Evolutionary conservation across 2,329 filamentous ascomycete species (phyloP), one percentile per base, ranked within the genome.

Genomic region (Didymella segeticola): DNA sequence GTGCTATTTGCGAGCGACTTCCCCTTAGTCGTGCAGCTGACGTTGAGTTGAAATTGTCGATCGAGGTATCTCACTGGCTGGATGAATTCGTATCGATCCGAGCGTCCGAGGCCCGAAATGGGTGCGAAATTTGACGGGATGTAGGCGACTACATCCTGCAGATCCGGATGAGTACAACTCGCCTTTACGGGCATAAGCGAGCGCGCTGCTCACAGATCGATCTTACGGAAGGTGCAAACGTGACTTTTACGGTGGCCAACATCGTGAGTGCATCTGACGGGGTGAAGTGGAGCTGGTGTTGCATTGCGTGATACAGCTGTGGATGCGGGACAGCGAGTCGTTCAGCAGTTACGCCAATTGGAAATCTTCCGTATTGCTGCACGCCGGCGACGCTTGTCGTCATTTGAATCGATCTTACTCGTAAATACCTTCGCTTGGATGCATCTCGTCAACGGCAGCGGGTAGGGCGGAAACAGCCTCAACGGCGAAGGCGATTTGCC

Each of bases 21-120:
- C 53, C 46, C 53, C 53, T 56, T 56, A 37, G 34, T 56, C 42
- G 41, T 56, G 53, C 53, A 56, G 46, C 47, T 42, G 46, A 50
- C 41, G 17, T 41, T 41, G 23, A 29, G 33, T 30, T 43, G 29
- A 14, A 41, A n/a, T n/a, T 49, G 51, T 46, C 39, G 19, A 46
- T 20, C 27, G n/a, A 39, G n/a, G 22, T 39, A 25, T 19, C 22
- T 45, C 17, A 54, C 45, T 54, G 51, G 45, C 51, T 46, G 51
- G 51, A 10, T 49, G 17, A 45, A 45, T 36, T 31, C 39, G 34
- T 20, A 23, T n/a, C 25, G 34, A 47, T 33, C 38, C 34, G 27
- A 43, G 51, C 43, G 48, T 46, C 41, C 22, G 30, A 30, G 25
- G 43, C 43, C 43, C 50, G 43, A 53, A 27, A 42, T 38, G 43